Evolutionary conservation across 495 filamentous ascomycete species (phyloP), one percentile per base, ranked within the genome.

Genomic region (Bryoglossum gracile): DNA sequence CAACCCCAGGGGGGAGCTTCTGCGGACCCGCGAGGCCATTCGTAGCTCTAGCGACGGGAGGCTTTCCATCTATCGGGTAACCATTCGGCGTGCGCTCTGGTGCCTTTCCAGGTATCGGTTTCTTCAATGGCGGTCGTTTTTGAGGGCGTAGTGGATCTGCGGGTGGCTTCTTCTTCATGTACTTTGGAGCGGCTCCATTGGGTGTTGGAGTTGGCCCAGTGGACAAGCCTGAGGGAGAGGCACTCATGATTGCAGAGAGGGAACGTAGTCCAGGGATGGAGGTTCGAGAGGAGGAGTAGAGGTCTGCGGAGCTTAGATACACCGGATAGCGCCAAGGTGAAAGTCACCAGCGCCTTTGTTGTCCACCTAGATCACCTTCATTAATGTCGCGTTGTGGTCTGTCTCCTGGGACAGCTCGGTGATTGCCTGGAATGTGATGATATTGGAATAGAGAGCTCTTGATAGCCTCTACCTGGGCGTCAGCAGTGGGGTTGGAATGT

Each of bases 71-170:
- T 34, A 13, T 14, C n/a, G 13, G 26, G 56, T 49, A 17, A 14
- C 49, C 36, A 43, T 52, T 49, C 39, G 46, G 34, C 25, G 48
- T 55, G 19, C 34, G 11, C 10, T 57, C 59, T 9, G 68, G 58
- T 38, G 64, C 50, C 41, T 63, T 65, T 8, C 42, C 42, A 17
- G 62, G 51, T 41, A 22, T 50, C 43, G 58, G 59, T 48, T 55
- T 55, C 21, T 36, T 40, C 18, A 45, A 10, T n/a, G n/a, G n/a
- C 6, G 69, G 64, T 50, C 72, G 78, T 60, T 85, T 86, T 19
- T 79, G 75, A 45, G 82, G 72, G 17, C 86, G 77, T 13, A 88
- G 65, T 2, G 86, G 85, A 57, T 92, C 83, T 52, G 73, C 78
- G 40, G 66, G 64, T 51, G 72, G 75, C 21, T 72, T 74, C 47